phyloP scores from a whole-genome alignment of 768 basidiomycete species.

The Lentinula aciculospora region DNA sequence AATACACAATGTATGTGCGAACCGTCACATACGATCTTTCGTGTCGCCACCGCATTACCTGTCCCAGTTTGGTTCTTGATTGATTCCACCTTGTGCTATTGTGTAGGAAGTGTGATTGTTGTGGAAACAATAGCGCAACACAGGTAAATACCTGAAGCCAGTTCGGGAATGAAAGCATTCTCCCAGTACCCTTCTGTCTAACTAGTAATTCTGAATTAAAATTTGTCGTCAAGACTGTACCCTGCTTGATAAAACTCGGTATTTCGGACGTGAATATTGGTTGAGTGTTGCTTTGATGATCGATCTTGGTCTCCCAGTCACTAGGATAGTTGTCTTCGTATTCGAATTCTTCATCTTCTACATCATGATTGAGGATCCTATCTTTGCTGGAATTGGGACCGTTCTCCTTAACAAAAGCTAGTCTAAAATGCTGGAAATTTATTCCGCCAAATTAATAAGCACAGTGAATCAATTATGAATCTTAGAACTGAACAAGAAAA shows the following conservation, averaged over 20 bases:
- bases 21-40: slow-evolving; percentile 1
- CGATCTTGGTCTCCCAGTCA: not conserved
- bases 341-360: not conserved
- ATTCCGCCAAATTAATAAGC: not conserved
- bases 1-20: not conserved
- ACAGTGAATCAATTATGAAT: no score
- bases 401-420: not conserved
- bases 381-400: not conserved
- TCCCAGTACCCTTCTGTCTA: not conserved
- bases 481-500: no score
- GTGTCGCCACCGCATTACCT: not conserved
- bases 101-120: not conserved
- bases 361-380: no score
- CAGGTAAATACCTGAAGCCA: slow-evolving; percentile 1
- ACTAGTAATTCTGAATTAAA: not conserved
- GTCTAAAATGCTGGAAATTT: not conserved
- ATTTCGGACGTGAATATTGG: not conserved
- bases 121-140: not conserved
- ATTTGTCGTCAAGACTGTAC: not conserved
- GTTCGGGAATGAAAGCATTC: slow-evolving; percentile 3
- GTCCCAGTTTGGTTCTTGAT: not conserved
- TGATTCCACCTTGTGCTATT: not conserved
- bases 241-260: not conserved
- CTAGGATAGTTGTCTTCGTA: not conserved
- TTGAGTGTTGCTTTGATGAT: not conserved